Evolutionary conservation across 768 basidiomycete species (phyloP), one percentile per base, ranked within the genome.

Genomic region (Lanmaoa rubissima): DNA sequence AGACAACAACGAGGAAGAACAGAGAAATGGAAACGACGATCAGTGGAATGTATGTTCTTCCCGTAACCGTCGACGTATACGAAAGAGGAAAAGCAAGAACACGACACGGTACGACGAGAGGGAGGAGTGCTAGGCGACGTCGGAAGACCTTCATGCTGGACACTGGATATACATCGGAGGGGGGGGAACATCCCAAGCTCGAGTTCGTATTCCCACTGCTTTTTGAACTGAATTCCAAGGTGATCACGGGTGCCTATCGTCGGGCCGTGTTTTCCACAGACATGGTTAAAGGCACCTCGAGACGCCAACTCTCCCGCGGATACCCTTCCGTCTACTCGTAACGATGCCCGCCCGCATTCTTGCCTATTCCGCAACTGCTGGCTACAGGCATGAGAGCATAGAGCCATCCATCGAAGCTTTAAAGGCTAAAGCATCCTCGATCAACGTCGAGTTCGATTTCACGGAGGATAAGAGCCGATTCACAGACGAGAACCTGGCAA

Each of bases 351-450:
- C 71, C 24, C 69, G 70, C 44, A 67, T 90, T 10, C 75, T 88
- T 35, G 79, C 85, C 17, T 88, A 84, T 61, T 82, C 86, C 21
- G 80, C 80, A 2, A 90, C 86, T 1, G 66, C 70, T 7, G 81
- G 78, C 5, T 92, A 80, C 68, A 75, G 87, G 55, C 90, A 92
- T 63, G 88, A 89, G 57, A 87, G 85, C 4, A 91, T 91, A 54
- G 88, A 88, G 0, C 81, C 83, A 1, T 87, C 88, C 4, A 81
- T 88, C 28, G 70, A 79, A 42, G 80, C 80, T 0, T 69, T 91
- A 40, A 78, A 78, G 54, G 67, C 74, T 1, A 76, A 74, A 24
- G 78, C 77, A 2, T 55, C 73, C n/a, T 64, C 70, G 0, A 79
- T 85, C 54, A 74, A 82, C 57, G 75, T 84, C 49, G 49, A 74